Evolutionary conservation across 441 rosid genomes (phyloP), one percentile per base, ranked within the genome.

Genomic region (Euphorbia schlechtendalii): DNA sequence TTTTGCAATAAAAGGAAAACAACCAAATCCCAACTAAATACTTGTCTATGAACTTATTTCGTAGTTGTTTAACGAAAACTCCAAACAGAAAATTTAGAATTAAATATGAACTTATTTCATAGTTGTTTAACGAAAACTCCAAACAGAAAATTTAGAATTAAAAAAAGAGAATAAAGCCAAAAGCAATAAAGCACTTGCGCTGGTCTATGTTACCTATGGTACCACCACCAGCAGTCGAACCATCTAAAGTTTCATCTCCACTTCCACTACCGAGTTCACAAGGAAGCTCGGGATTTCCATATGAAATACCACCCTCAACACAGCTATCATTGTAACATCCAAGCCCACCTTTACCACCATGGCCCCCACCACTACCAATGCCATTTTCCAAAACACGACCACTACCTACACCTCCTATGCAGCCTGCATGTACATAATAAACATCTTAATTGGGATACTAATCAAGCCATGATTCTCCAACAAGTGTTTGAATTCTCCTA

Each of bases 261-360:
- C 99, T 96, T 81, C 99, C 98, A 82, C 99, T 92, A 69, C 99
- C 99, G 81, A 87, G 98, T 80, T 92, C 98, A 77, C 99, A 96
- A 58, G 99, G 99, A 73, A 92, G 79, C 72, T 87, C 84, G 38
- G 79, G 80, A 79, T 83, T 79, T 68, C 99, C 99, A 83, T 96
- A 92, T 34, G 91, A 76, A 69, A 73, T 74, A 60, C 99, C 99
- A 70, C 99, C 99, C 21, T 65, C 83, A 56, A 84, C 70, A 54
- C 86, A 90, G 61, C 64, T 80, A 75, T 30, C 71, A 65, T 84
- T 81, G 72, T 78, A 84, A 77, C 93, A 96, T 67, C 83, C 97
- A 69, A 59, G 61, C 46, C 99, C 99, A 38, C 99, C 99, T 77
- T 73, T 80, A 72, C 98, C 99, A 74, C 99, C 98, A 86, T 96